Percentiles rank a stretch among this genome's conserved stretches.
phyloP scores from a whole-genome alignment of 2,329 filamentous ascomycete genomes.

The Ophiocordyceps sinensis region DNA sequence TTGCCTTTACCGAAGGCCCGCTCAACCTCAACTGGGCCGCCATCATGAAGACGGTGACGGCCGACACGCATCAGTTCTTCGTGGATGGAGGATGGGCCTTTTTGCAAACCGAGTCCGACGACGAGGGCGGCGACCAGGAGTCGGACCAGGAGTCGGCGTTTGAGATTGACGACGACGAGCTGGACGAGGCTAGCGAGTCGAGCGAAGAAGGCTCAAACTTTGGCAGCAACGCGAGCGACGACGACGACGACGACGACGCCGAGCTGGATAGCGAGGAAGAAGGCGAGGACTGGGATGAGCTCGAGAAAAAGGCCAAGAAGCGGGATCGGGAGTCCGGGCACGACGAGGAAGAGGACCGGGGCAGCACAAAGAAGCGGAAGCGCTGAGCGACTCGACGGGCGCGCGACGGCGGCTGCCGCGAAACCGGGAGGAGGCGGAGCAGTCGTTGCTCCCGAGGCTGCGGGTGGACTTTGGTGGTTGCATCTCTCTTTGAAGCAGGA shows the following conservation, averaged over 20 bases:
- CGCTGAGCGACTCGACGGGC: slow-evolving; percentile 9
- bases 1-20: slow-evolving; percentile 85
- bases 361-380: slow-evolving; percentile 42
- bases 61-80: slow-evolving; percentile 91
- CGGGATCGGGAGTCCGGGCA: slow-evolving; percentile 50
- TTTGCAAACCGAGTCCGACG: slow-evolving; percentile 74
- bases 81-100: slow-evolving; percentile 92
- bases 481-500: no score
- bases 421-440: no score
- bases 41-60: slow-evolving; percentile 97
- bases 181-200: slow-evolving; percentile 66
- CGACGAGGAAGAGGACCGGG: slow-evolving; percentile 48
- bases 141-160: slow-evolving; percentile 88
- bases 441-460: no score
- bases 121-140: slow-evolving; percentile 60
- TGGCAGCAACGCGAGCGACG: slow-evolving; percentile 73
- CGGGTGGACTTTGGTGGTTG: no score
- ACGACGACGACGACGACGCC: slow-evolving; percentile 56
- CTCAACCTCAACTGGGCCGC: slow-evolving; percentile 98
- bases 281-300: slow-evolving; percentile 85
- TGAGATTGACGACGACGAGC: slow-evolving; percentile 74
- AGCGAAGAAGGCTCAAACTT: slow-evolving; percentile 82
- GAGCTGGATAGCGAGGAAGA: slow-evolving; percentile 56
- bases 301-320: slow-evolving; percentile 83
- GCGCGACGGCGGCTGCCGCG: no score